These are phyloP conservation scores for Platanthera guangdongensis DNA, from an alignment of 106 monocot species.

Conservation along the genomic window DNA sequence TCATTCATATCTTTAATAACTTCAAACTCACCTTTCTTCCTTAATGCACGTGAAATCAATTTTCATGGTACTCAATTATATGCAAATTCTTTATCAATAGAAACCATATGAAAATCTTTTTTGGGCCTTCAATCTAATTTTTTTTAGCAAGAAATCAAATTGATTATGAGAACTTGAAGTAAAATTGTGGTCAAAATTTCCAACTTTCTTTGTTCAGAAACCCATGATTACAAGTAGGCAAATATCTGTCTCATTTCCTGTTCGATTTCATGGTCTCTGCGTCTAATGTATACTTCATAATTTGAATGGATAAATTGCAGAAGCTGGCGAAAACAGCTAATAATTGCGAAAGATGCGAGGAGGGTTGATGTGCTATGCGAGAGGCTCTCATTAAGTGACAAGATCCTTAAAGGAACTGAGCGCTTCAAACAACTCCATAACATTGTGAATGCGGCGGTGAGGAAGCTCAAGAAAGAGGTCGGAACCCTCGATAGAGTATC, in stretches of 20 bases:
- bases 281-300: background rate
- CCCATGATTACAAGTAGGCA: background rate
- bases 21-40: too few relatives aligned
- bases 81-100: too few relatives aligned
- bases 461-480: conserved; percentile 48
- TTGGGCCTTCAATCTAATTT: too few relatives aligned
- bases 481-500: conserved; percentile 43
- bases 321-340: conserved; percentile 42
- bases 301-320: conserved; percentile 17
- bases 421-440: conserved; percentile 28
- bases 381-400: conserved; percentile 32
- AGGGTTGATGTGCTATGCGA: conserved; percentile 44
- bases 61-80: too few relatives aligned
- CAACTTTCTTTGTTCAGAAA: background rate
- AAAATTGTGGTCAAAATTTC: too few relatives aligned
- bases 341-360: conserved; percentile 42
- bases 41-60: too few relatives aligned
- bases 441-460: conserved; percentile 35
- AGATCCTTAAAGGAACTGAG: conserved; percentile 39
- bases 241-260: background rate
- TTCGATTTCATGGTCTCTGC: background rate
- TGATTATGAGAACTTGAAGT: too few relatives aligned
- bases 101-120: too few relatives aligned
- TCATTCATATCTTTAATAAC: too few relatives aligned
- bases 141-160: too few relatives aligned